phyloP scores from a whole-genome alignment of 2,329 filamentous ascomycete species.

The Clarireedia hainanense region DNA sequence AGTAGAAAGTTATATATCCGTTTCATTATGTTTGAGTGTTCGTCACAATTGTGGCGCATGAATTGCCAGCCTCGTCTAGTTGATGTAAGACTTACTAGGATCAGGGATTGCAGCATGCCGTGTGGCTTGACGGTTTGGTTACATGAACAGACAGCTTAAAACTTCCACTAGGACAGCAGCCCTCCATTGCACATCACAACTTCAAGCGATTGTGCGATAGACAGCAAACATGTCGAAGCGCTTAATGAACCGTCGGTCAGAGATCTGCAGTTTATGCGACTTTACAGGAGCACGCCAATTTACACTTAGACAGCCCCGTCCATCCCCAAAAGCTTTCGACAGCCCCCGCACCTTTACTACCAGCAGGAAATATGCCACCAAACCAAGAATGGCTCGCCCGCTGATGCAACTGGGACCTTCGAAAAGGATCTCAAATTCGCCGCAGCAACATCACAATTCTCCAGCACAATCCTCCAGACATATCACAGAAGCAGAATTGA shows the following conservation, averaged over 20 bases:
- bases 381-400: not conserved
- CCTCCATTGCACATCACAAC: slow-evolving; percentile 6
- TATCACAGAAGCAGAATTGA: slow-evolving; percentile 16
- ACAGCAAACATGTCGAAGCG: slow-evolving; percentile 32
- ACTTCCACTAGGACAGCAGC: not conserved
- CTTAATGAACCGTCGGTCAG: slow-evolving; percentile 24
- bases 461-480: not conserved
- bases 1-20: not conserved
- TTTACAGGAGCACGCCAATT: slow-evolving; percentile 23
- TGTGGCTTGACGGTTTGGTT: not conserved
- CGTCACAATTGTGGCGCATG: slow-evolving; percentile 13
- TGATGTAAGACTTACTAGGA: not conserved
- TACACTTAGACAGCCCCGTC: slow-evolving; percentile 9
- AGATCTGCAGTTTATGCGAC: slow-evolving; percentile 39
- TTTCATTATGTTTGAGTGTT: slow-evolving; percentile 11
- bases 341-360: slow-evolving; percentile 18
- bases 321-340: slow-evolving; percentile 11
- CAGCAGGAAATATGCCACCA: slow-evolving; percentile 8
- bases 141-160: no score
- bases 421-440: not conserved
- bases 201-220: slow-evolving; percentile 1
- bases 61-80: slow-evolving; percentile 12
- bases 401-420: not conserved
- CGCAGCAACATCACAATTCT: not conserved
- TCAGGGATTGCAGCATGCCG: not conserved